A percentile compares a stretch with the other conserved stretches of the same genome.
phyloP scores from a whole-genome alignment of 805 yeast species.

The Crinitomyces ghanaensis region DNA sequence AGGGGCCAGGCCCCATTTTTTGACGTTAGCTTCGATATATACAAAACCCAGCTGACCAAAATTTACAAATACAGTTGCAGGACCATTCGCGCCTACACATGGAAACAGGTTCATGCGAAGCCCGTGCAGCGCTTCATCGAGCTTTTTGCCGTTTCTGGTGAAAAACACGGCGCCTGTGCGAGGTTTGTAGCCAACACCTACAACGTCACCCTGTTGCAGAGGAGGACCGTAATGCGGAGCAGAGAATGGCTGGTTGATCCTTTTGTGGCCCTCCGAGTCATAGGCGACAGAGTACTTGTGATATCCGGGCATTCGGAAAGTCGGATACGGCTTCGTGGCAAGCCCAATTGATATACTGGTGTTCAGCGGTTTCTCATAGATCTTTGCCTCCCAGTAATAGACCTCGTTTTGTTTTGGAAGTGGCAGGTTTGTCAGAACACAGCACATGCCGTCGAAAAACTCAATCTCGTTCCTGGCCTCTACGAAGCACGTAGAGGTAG shows the following conservation, averaged over 20 bases:
- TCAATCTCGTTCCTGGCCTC: constrained; percentile 48
- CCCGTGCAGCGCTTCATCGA: constrained; percentile 67
- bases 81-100: constrained; percentile 75
- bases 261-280: constrained; percentile 71
- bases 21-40: constrained; percentile 83
- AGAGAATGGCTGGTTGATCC: constrained; percentile 67
- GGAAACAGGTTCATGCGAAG: constrained; percentile 72
- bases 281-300: constrained; percentile 78
- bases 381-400: constrained; percentile 79
- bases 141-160: constrained; percentile 87
- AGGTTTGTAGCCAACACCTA: constrained; percentile 83
- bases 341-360: constrained; percentile 60
- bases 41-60: constrained; percentile 86
- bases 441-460: constrained; percentile 46
- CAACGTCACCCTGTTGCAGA: constrained; percentile 73
- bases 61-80: constrained; percentile 76
- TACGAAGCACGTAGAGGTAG: constrained; percentile 50
- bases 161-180: constrained; percentile 80
- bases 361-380: constrained; percentile 52
- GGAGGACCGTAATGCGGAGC: constrained; percentile 34
- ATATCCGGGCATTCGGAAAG: constrained; percentile 86
- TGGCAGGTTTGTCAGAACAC: constrained; percentile 74
- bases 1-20: constrained; percentile 94
- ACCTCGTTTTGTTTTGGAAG: constrained; percentile 74
- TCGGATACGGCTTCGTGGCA: constrained; percentile 82